Evolutionary conservation across 2,329 filamentous ascomycete species (phyloP).

Genomic region (Helotiales sp.): DNA sequence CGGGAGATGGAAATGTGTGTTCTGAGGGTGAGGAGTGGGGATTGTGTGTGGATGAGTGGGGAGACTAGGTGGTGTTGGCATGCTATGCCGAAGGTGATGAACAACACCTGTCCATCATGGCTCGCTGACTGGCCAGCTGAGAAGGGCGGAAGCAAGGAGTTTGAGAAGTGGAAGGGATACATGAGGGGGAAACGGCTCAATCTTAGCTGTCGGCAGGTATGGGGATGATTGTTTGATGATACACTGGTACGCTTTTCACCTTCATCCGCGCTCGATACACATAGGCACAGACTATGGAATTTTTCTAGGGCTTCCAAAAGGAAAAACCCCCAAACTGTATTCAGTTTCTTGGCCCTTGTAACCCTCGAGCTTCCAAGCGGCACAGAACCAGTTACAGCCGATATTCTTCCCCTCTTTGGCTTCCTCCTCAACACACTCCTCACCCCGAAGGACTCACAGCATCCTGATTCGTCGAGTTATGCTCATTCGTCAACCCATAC

Average conservation of each 20-base stretch:
- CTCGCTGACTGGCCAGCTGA: conserved; percentile 74
- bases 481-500: conserved; percentile 12
- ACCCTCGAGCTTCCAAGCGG: too few relatives aligned
- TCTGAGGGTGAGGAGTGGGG: conserved; percentile 78
- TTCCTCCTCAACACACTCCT: not conserved
- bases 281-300: too few relatives aligned
- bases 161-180: conserved; percentile 79
- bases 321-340: too few relatives aligned
- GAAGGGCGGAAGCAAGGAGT: conserved; percentile 43
- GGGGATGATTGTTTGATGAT: conserved; percentile 30
- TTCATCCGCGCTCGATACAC: not conserved
- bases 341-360: too few relatives aligned
- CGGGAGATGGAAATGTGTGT: conserved; percentile 50
- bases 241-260: not conserved
- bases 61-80: conserved; percentile 90
- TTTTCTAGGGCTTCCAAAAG: too few relatives aligned
- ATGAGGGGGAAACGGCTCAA: conserved; percentile 88
- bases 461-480: conserved; percentile 3
- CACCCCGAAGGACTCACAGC: too few relatives aligned
- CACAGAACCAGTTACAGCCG: too few relatives aligned
- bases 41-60: conserved; percentile 88
- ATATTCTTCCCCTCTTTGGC: not conserved
- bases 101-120: conserved; percentile 76
- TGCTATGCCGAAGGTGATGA: conserved; percentile 86
- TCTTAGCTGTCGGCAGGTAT: conserved; percentile 93